Base-by-base conservation (phyloP, 75 land plant genomes). In the Sequoiadendron giganteum region DNA sequence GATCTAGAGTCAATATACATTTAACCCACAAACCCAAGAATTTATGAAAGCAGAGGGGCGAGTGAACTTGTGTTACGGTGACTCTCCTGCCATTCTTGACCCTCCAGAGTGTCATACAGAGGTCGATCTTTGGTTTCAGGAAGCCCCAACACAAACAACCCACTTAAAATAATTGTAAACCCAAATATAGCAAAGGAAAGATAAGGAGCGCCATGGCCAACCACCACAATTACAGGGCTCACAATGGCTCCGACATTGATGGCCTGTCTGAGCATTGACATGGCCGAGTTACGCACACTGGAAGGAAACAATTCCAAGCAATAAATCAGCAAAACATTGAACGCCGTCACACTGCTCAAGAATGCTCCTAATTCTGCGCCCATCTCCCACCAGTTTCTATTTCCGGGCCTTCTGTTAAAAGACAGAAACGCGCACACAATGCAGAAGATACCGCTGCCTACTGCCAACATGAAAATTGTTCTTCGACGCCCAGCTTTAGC, bases 311-410 rank as follows among this genome's bases (percentile, higher is more conserved):
- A 36, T 0, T 36, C 38, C 38, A 36, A 36, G 38, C 38, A 36
- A 84, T 91, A 94, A 7, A 92, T 89, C 43, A 93, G 49, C 49
- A 90, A 19, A 10, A 93, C 58, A 85, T 89, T 86, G 84, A 92
- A 89, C 7, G 91, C 87, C 1, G 90, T 88, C 88, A 91, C 90
- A 0, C 90, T 88, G 83, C 92, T 73, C 86, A 92, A 90, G 86
- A 92, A 93, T 1, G 93, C 80, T 3, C 82, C 85, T 45, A 90
- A 47, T 85, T 93, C 91, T 40, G 88, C 75, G 65, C 58, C 91
- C 73, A 91, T 80, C 75, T 89, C 83, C 58, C 84, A 73, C 86
- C 68, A 32, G 5, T 65, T 79, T 28, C 21, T 47, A 28, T 30
- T 73, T 3, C 55, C 79, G 1, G 16, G 21, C n/a, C 0, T 65